These are phyloP conservation scores for Cucumis sativus DNA, from an alignment of 306 rosid species.

Conservation along the genomic window Cucumber_9930_V3 NC_026658.2:3210001-3210500, in stretches of 20 bases:
- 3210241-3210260: constrained; percentile 72
- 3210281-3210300: constrained; percentile 37
- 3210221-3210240: constrained; percentile 55
- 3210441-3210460: no score
- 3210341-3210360: constrained; percentile 49
- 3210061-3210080: no score
- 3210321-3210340: constrained; percentile 34
- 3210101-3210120: no score
- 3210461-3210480: background rate
- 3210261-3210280: constrained; percentile 77
- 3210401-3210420: no score
- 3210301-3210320: constrained; percentile 29
- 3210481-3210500: background rate
- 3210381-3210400: background rate
- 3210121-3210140: background rate
- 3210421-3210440: no score
- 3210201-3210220: constrained; percentile 50
- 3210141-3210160: background rate
- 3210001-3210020: no score
- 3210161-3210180: constrained; percentile 16
- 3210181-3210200: constrained; percentile 35
- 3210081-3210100: no score
- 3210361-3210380: constrained; percentile 6
- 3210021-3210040: no score
- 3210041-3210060: no score